phyloP scores from a whole-genome alignment of 768 basidiomycete genomes.

The Tylopilus balloui region DNA sequence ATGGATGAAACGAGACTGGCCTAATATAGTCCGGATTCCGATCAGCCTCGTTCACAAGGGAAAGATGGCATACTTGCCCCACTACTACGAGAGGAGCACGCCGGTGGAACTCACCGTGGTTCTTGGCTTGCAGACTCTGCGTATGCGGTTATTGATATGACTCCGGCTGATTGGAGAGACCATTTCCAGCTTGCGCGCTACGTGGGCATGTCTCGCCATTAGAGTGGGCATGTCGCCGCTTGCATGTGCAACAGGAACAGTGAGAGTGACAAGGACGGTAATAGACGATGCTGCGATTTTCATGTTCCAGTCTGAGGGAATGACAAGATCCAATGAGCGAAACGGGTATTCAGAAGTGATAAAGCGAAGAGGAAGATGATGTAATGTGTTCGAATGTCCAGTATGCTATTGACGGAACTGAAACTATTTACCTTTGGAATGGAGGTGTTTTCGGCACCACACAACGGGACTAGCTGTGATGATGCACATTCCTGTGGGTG shows the following conservation, averaged over 20 bases:
- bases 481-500: too few species aligned
- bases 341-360: neutral
- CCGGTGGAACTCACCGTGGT: neutral
- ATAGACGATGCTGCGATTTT: neutral
- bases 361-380: too few species aligned
- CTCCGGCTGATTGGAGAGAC: neutral
- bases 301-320: neutral
- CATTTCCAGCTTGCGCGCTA: neutral
- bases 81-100: neutral
- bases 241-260: neutral
- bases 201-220: slow-evolving; percentile 5
- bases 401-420: too few species aligned
- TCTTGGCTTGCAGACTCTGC: neutral
- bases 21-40: neutral
- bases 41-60: neutral
- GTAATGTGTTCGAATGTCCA: too few species aligned
- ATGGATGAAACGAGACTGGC: neutral
- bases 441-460: neutral
- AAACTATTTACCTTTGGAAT: too few species aligned
- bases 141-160: neutral
- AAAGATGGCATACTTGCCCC: neutral
- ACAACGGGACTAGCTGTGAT: too few species aligned
- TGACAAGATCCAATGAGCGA: neutral
- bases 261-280: neutral
- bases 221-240: neutral